Evolutionary conservation across 2,329 filamentous ascomycete species (phyloP).

Genomic region (Hortaea sp.): DNA sequence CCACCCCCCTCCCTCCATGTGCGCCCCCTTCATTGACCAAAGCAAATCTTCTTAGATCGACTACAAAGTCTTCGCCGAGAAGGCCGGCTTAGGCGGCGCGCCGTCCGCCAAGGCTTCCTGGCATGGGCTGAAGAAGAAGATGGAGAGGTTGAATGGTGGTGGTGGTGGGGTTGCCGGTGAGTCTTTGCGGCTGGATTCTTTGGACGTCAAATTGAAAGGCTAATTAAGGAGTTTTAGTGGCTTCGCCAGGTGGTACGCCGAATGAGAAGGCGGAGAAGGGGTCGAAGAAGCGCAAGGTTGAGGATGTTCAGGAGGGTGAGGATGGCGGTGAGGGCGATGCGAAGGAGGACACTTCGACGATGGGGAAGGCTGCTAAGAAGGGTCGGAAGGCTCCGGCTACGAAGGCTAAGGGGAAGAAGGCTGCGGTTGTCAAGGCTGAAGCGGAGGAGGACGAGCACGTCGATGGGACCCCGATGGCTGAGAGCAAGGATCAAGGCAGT

Average conservation of each 20-base stretch:
- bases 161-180: neutral
- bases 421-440: neutral
- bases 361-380: constrained; percentile 2
- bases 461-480: too few relatives aligned
- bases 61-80: constrained; percentile 27
- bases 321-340: neutral
- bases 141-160: constrained; percentile 17
- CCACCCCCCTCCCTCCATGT: neutral
- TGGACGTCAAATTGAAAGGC: too few relatives aligned
- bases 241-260: too few relatives aligned
- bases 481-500: too few relatives aligned
- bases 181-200: too few relatives aligned
- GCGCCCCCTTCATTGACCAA: neutral
- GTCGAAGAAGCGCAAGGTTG: constrained; percentile 2
- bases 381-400: constrained; percentile 1
- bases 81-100: constrained; percentile 27
- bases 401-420: neutral
- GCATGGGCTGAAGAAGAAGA: constrained; percentile 28
- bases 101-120: constrained; percentile 28
- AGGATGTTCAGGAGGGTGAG: neutral
- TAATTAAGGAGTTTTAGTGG: too few relatives aligned
- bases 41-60: constrained; percentile 25
- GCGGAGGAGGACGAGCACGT: neutral
- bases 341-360: neutral
- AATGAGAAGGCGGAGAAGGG: neutral